Base-by-base conservation (phyloP, 805 yeast species). In the Cyberlindnera meyerae region DNA sequence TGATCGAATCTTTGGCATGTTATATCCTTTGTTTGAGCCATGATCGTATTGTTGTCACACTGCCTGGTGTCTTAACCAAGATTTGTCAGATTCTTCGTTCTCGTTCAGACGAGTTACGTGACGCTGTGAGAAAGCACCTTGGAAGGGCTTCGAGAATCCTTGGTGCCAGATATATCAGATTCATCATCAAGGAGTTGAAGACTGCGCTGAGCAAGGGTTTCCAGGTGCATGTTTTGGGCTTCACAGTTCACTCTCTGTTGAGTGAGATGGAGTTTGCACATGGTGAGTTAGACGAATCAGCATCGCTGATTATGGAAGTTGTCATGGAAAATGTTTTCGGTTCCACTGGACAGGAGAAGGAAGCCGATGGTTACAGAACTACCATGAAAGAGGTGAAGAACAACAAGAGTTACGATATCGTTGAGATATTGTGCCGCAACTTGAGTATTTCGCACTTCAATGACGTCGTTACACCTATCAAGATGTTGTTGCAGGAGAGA, bases 271-370 rank as follows among this genome's bases (percentile, higher is more conserved):
- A 63, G 6, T 58, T 85, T 29, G 40, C 53, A 0, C 82, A 75
- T 45, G 94, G 95, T 7, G 95, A 85, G 41, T 62, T 90, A 29
- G 93, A 88, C 57, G 79, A 75, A 11, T 68, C 77, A 9, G 74
- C 81, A 4, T 63, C 63, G 2, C 49, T 81, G 37, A 62, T 89
- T 11, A 79, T 81, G 47, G 78, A 75, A 16, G 66, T 87, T 12
- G 69, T 89, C 16, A 90, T 90, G 96, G 95, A 88, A 53, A 96
- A 90, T 53, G 73, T 79, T 4, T 89, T 93, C 59, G 98, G 98
- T 17, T 73, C 81, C 8, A 84, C 95, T 4, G 95, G 96, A 24
- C 82, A 82, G 54, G 97, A 93, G 53, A 90, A 93, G 56, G 97
- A 93, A 46, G 89, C 93, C 5, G 97, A 88, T 43, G 96, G 88